These are phyloP conservation scores for Euptelea pleiosperma DNA, from an alignment of 164 flowering plant species.

Conservation along the genomic window DNA sequence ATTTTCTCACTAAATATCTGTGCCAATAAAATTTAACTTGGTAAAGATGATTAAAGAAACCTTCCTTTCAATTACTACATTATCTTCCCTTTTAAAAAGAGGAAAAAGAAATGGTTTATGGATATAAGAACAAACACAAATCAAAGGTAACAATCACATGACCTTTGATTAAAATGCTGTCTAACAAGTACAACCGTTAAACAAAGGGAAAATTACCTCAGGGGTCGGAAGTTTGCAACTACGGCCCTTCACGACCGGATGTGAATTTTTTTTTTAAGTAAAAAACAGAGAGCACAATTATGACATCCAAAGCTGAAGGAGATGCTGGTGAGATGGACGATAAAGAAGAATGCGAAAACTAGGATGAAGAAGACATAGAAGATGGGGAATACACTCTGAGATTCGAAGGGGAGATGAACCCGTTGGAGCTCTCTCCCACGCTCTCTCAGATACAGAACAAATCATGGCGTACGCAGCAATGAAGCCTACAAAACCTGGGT, in stretches of 20 bases:
- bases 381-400: conserved; percentile 33
- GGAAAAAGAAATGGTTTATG: not conserved
- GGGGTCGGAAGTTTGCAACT: too few relatives aligned
- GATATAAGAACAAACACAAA: not conserved
- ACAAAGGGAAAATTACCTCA: too few relatives aligned
- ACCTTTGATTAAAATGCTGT: not conserved
- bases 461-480: conserved; percentile 35
- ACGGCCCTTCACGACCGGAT: too few relatives aligned
- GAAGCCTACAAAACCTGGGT: conserved; percentile 59
- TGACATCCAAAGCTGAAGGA: conserved; percentile 3
- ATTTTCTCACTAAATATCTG: conserved; percentile 63
- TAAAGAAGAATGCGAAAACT: conserved; percentile 32
- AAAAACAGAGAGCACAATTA: too few relatives aligned
- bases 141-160: not conserved
- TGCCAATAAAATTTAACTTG: conserved; percentile 2
- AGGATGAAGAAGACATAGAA: conserved; percentile 32
- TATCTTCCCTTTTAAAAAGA: not conserved
- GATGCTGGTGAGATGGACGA: conserved; percentile 25
- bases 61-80: not conserved
- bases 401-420: conserved; percentile 50
- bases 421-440: too few relatives aligned
- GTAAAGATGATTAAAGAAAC: not conserved
- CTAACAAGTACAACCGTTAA: not conserved
- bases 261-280: too few relatives aligned
- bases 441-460: too few relatives aligned